Conservation (phyloP, 176 grass and related monocot species). For the Otatea glauca region DNA sequence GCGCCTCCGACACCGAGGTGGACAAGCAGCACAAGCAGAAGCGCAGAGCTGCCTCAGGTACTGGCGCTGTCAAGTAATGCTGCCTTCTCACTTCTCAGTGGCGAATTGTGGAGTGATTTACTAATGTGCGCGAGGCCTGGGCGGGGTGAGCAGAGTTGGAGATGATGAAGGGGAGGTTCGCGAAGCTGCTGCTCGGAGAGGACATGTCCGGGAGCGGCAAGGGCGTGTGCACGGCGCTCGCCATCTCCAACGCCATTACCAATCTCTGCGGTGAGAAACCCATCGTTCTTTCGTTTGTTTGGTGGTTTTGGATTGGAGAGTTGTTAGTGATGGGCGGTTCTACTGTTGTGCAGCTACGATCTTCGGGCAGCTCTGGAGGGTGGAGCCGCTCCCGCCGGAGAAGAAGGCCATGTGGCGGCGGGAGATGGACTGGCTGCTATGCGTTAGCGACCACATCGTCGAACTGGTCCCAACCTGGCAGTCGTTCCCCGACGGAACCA, state of each 20-base stretch:
- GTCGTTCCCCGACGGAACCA: conserved; percentile 84
- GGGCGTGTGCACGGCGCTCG: conserved; percentile 91
- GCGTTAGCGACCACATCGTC: conserved; percentile 92
- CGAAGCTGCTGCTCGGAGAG: conserved; percentile 95
- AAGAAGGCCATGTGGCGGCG: conserved; percentile 96
- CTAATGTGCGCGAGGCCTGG: not conserved
- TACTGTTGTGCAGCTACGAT: conserved; percentile 61
- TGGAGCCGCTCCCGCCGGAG: conserved; percentile 79
- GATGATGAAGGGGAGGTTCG: conserved; percentile 97
- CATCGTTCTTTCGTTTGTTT: not conserved
- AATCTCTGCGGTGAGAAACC: conserved; percentile 80
- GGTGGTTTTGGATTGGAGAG: not conserved
- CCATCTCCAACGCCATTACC: conserved; percentile 94
- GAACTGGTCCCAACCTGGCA: conserved; percentile 91
- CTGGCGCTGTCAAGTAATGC: not conserved
- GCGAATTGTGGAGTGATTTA: not conserved
- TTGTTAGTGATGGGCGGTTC: not conserved
- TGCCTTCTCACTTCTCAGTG: not conserved
- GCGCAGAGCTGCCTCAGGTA: conserved; percentile 39
- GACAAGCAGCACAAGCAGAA: conserved; percentile 43
- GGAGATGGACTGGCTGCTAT: conserved; percentile 95
- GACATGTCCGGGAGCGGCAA: conserved; percentile 98
- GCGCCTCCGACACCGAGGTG: conserved; percentile 35
- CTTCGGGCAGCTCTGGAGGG: conserved; percentile 96
- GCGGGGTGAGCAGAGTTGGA: conserved; percentile 60